Percentiles rank a stretch among this genome's conserved stretches.
Evolutionary conservation across 2,329 filamentous ascomycete species (phyloP).

Genomic region (Ploettnerulaceae sp.): DNA sequence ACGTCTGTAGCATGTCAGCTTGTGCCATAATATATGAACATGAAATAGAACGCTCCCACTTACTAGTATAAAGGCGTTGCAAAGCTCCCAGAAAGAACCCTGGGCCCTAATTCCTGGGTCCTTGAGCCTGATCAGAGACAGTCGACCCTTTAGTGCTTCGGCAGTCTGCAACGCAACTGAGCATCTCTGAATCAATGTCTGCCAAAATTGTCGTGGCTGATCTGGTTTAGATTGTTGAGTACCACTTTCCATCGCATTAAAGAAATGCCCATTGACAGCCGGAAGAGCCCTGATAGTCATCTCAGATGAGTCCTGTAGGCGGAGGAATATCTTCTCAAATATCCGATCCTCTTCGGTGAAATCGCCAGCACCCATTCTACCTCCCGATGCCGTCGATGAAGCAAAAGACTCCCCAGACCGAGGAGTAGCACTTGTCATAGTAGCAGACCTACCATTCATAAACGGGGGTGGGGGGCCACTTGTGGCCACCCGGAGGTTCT

Average conservation of each 20-base stretch:
- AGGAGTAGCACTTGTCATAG: constrained; percentile 55
- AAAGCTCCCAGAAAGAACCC: constrained; percentile 60
- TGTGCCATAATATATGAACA: constrained; percentile 21
- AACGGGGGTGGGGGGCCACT: constrained; percentile 47
- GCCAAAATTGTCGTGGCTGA: constrained; percentile 61
- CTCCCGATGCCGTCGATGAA: constrained; percentile 37
- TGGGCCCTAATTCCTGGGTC: constrained; percentile 70
- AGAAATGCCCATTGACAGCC: constrained; percentile 61
- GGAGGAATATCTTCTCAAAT: constrained; percentile 79
- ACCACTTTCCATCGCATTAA: constrained; percentile 57
- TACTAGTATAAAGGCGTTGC: constrained; percentile 64
- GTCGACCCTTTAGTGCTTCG: constrained; percentile 63
- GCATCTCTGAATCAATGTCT: constrained; percentile 65
- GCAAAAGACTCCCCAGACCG: constrained; percentile 78
- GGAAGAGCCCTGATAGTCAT: constrained; percentile 69
- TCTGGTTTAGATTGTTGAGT: constrained; percentile 56
- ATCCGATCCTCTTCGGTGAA: constrained; percentile 71
- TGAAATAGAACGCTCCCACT: constrained; percentile 5
- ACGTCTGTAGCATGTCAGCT: constrained; percentile 43
- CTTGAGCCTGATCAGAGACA: constrained; percentile 78
- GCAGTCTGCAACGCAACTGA: constrained; percentile 67
- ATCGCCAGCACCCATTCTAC: constrained; percentile 42
- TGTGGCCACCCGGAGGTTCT: constrained; percentile 49
- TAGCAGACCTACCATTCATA: constrained; percentile 49
- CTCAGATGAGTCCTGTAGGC: constrained; percentile 68